Conservation (phyloP, 306 rosid genomes). For the Quercus alba region DNA sequence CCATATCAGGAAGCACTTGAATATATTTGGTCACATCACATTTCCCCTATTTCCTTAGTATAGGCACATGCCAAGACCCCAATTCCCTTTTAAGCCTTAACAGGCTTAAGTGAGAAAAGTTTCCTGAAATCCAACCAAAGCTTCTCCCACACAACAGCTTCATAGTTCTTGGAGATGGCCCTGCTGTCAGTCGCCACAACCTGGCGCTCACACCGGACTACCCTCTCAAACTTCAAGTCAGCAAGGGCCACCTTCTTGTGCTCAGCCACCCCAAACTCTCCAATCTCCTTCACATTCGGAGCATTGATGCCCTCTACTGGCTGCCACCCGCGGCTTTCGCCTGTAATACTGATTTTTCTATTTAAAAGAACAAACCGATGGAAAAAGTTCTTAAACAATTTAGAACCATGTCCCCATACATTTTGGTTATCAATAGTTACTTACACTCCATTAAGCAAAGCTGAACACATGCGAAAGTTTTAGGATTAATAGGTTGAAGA, state of each 20-base stretch:
- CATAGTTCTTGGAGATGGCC: constrained; percentile 13
- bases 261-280: constrained; percentile 42
- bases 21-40: no score
- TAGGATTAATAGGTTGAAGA: no score
- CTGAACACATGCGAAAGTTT: no score
- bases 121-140: constrained; percentile 19
- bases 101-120: constrained; percentile 34
- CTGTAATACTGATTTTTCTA: no score
- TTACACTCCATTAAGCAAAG: no score
- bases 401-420: no score
- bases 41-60: no score
- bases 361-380: no score
- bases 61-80: no score
- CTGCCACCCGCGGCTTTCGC: constrained; percentile 28
- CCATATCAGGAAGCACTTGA: no score
- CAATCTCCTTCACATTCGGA: constrained; percentile 47
- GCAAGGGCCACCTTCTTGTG: constrained; percentile 26
- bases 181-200: constrained; percentile 34
- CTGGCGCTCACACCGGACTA: constrained; percentile 41
- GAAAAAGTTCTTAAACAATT: no score
- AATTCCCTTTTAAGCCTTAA: neutral
- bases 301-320: constrained; percentile 35
- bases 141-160: constrained; percentile 38
- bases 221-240: constrained; percentile 19
- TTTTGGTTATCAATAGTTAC: no score